phyloP scores from a whole-genome alignment of 2,329 filamentous ascomycete species.

The Botryotinia convoluta region DNA sequence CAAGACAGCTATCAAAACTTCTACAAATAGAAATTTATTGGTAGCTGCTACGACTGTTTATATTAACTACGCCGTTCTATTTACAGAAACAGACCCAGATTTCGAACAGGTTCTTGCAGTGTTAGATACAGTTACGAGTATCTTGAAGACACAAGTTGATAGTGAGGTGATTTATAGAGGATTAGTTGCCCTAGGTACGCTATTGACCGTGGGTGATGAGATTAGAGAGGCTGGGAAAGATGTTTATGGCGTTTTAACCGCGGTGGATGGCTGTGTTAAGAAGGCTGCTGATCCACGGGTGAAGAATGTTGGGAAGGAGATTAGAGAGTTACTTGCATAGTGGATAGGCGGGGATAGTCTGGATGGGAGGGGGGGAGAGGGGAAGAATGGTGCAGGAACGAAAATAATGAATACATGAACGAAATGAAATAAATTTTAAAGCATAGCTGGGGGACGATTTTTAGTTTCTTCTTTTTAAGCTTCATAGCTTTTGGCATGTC shows the following conservation, averaged over 20 bases:
- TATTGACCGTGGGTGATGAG: slow-evolving; percentile 57
- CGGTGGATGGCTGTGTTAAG: slow-evolving; percentile 47
- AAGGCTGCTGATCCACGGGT: slow-evolving; percentile 60
- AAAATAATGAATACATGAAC: slow-evolving; percentile 8
- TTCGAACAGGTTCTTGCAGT: slow-evolving; percentile 47
- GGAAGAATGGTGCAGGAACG: neutral
- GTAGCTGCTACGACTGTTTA: slow-evolving; percentile 79
- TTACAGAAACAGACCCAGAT: slow-evolving; percentile 43
- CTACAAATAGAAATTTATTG: slow-evolving; percentile 74
- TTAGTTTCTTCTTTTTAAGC: neutral
- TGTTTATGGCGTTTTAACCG: slow-evolving; percentile 50
- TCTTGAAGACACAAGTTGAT: slow-evolving; percentile 67
- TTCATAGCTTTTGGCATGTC: neutral
- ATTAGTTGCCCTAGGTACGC: slow-evolving; percentile 78
- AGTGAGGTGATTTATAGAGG: slow-evolving; percentile 80
- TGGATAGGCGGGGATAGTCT: neutral
- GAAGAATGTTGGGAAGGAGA: slow-evolving; percentile 58
- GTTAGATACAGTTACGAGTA: slow-evolving; percentile 58
- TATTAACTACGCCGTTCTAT: slow-evolving; percentile 80
- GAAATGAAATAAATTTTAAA: neutral
- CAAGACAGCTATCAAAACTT: slow-evolving; percentile 59
- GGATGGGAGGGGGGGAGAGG: too few species aligned
- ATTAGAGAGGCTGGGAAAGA: slow-evolving; percentile 57
- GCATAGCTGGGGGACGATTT: neutral
- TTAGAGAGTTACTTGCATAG: slow-evolving; percentile 38